These are phyloP conservation scores for Jatropha multifida DNA, from an alignment of 441 rosid species.

Conservation along the genomic window DNA sequence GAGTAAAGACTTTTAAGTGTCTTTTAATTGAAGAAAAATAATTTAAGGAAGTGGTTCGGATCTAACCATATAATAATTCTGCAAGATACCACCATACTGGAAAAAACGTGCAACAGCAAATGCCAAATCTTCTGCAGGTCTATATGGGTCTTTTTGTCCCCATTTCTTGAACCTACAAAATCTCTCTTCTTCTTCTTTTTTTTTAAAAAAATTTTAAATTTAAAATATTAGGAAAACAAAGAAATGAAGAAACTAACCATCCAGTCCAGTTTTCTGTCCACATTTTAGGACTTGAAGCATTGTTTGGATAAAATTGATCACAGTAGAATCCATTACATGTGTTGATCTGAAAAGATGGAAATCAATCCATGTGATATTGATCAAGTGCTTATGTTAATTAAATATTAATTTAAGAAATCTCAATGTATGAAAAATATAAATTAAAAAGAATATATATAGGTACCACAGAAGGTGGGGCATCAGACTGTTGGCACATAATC, in stretches of 20 bases:
- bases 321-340: conserved; percentile 75
- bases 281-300: conserved; percentile 55
- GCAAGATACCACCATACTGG: conserved; percentile 64
- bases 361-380: neutral
- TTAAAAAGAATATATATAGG: conserved; percentile 12
- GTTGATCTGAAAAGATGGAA: conserved; percentile 37
- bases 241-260: conserved; percentile 32
- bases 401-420: too few species aligned
- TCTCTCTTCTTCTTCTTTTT: neutral
- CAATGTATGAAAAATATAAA: too few species aligned
- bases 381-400: too few species aligned
- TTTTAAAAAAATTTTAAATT: too few species aligned
- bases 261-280: conserved; percentile 79
- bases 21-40: neutral
- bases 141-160: conserved; percentile 59
- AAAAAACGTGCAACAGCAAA: conserved; percentile 75
- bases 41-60: neutral
- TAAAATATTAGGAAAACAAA: neutral
- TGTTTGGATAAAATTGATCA: conserved; percentile 51
- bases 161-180: conserved; percentile 55
- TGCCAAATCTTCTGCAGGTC: conserved; percentile 76
- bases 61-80: conserved; percentile 73
- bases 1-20: neutral
- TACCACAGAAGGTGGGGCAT: conserved; percentile 75
- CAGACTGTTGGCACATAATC: conserved; percentile 79